A percentile compares a stretch with the other conserved stretches of the same genome.
These are phyloP conservation scores for Rhododendron ovatum DNA, from an alignment of 148 eudicot genomes.

Conservation along the genomic window DNA sequence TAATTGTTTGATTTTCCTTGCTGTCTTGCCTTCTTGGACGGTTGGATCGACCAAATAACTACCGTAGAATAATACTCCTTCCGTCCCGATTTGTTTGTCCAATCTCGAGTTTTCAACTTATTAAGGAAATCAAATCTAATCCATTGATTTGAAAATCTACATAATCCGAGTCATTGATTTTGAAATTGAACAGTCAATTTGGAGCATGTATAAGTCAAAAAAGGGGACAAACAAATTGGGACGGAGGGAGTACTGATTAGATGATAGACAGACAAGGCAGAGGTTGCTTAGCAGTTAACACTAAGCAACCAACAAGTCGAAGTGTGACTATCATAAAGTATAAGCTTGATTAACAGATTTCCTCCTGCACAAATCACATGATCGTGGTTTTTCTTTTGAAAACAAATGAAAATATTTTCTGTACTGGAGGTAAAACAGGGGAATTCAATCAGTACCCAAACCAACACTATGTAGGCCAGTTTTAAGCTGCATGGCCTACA, in stretches of 20 bases:
- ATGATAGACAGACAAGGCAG: neutral
- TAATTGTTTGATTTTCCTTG: neutral
- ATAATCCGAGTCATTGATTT: too few species aligned
- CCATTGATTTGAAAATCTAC: too few species aligned
- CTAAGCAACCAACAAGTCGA: neutral
- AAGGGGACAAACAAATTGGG: too few species aligned
- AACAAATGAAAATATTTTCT: neutral
- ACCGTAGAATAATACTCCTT: neutral
- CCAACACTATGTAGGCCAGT: neutral
- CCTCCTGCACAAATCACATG: neutral
- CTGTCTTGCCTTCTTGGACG: neutral
- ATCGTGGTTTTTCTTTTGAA: neutral
- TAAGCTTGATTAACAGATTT: neutral
- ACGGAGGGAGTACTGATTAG: neutral
- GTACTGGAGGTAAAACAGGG: neutral
- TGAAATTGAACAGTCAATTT: too few species aligned
- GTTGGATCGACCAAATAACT: neutral
- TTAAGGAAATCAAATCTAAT: too few species aligned
- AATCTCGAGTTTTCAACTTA: too few species aligned
- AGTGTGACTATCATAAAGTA: neutral
- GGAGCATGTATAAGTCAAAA: too few species aligned
- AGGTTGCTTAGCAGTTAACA: neutral
- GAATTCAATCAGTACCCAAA: neutral
- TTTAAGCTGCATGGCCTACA: neutral
- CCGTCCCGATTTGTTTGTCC: too few species aligned